Evolutionary conservation across 2,329 filamentous ascomycete genomes (phyloP).

Genomic region (Boeremia exigua): DNA sequence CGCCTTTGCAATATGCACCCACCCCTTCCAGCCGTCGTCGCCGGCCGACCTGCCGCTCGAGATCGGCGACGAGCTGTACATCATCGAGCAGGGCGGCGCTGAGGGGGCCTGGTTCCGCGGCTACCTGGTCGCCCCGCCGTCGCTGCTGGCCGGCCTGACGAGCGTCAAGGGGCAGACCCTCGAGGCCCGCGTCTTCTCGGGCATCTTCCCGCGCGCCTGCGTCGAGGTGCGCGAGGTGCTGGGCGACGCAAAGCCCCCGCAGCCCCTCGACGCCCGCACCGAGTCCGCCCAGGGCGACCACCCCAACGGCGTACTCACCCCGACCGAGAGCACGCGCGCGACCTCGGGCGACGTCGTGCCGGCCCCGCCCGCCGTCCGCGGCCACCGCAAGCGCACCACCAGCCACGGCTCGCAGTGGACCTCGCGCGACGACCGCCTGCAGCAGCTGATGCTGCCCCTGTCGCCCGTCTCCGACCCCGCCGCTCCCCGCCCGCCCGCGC

Average conservation of each 20-base stretch:
- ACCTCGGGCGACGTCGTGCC: conserved; percentile 38
- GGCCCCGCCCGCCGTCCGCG: conserved; percentile 31
- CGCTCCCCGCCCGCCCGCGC: conserved; percentile 80
- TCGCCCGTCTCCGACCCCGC: conserved; percentile 62
- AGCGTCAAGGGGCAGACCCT: conserved; percentile 90
- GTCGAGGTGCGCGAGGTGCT: conserved; percentile 94
- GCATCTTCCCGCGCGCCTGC: conserved; percentile 93
- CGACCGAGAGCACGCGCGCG: conserved; percentile 46
- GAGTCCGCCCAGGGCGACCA: conserved; percentile 27
- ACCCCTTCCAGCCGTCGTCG: conserved; percentile 86
- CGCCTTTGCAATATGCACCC: conserved; percentile 95
- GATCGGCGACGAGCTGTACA: conserved; percentile 97
- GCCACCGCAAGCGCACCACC: conserved; percentile 38
- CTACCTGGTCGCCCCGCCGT: conserved; percentile 93
- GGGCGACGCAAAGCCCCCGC: conserved; percentile 58
- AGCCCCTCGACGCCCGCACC: conserved; percentile 25
- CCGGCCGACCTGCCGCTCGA: conserved; percentile 94
- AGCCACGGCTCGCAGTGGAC: conserved; percentile 48
- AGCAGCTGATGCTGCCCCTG: conserved; percentile 46
- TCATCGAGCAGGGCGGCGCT: conserved; percentile 89
- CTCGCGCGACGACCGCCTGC: conserved; percentile 48
- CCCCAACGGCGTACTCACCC: conserved; percentile 48
- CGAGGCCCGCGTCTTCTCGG: conserved; percentile 96
- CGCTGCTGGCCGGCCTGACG: conserved; percentile 87
- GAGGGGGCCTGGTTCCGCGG: conserved; percentile 93